A percentile compares a stretch with the other conserved stretches of the same genome.
phyloP scores from a whole-genome alignment of 805 yeast genomes.

The Wickerhamiella spandovensis region DNA sequence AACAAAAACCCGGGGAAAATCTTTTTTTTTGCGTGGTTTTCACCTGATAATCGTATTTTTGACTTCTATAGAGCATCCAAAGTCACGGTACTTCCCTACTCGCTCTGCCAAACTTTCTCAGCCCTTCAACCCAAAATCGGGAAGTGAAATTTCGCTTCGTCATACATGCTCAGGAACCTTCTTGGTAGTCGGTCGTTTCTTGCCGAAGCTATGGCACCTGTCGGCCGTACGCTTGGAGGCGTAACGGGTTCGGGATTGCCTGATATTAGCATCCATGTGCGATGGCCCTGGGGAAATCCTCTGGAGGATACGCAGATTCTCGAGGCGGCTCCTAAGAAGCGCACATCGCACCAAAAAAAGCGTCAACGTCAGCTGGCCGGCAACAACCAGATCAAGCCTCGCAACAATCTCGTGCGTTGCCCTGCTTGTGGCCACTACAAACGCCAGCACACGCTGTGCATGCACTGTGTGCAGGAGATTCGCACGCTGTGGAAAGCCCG shows the following conservation, averaged over 20 bases:
- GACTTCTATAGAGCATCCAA: too few species aligned
- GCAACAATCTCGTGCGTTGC: slow-evolving; percentile 71
- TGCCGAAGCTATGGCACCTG: slow-evolving; percentile 1
- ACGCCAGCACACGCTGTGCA: slow-evolving; percentile 80
- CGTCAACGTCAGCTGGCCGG: slow-evolving; percentile 75
- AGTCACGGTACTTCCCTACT: too few species aligned
- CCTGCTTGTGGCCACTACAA: slow-evolving; percentile 93
- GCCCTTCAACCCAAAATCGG: too few species aligned
- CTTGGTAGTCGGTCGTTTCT: neutral
- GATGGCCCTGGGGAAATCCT: slow-evolving; percentile 7
- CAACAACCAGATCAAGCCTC: slow-evolving; percentile 61
- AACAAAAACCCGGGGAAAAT: too few species aligned
- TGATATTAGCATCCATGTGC: slow-evolving; percentile 11
- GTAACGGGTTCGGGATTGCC: neutral
- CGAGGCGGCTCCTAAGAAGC: slow-evolving; percentile 86
- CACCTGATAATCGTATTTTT: too few species aligned
- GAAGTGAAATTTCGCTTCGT: neutral
- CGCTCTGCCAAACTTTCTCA: too few species aligned
- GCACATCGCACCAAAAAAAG: slow-evolving; percentile 73
- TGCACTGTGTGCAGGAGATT: slow-evolving; percentile 81
- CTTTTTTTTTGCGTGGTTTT: too few species aligned
- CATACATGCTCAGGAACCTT: slow-evolving; percentile 1
- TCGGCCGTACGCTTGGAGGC: neutral
- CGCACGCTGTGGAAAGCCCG: slow-evolving; percentile 50
- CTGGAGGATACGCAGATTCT: slow-evolving; percentile 54